Evolutionary conservation across 2,329 filamentous ascomycete species (phyloP), one percentile per base, ranked within the genome.

Genomic region (Cercospora zeae-maydis): DNA sequence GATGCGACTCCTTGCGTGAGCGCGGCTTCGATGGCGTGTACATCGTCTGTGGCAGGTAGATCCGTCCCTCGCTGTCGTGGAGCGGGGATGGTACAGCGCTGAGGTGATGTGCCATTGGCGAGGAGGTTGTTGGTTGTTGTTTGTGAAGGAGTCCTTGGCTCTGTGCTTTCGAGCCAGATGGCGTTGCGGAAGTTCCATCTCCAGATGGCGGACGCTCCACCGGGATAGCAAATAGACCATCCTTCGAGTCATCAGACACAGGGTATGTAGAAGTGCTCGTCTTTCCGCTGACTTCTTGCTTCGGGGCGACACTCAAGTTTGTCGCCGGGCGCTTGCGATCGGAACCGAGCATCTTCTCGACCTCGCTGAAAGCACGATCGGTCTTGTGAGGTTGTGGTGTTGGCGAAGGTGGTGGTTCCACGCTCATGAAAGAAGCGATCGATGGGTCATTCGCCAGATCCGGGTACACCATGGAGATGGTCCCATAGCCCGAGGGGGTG

Each of bases 41-140:
- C n/a, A 54, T 63, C 6, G 65, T 66, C 13, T 61, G 52, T 33
- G 68, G 70, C 31, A 71, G 60, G 24, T 47, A 62, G 13, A 27
- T 21, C 49, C 58, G 53, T 16, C 58, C 58, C 13, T 51, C 51
- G 13, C 27, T 51, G 49, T 66, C 62, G 8, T 69, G 65, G 31
- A 74, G 62, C 11, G 72, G 72, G 2, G 68, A 71, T 5, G 72
- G 72, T 58, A 69, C 64, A 1, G 72, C 72, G 57, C 72, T 74
- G 3, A 66, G 67, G 51, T 70, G 63, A 36, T 64, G 63, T 58
- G 54, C 64, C 42, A 64, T 59, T n/a, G 69, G 68, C 33, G 67
- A 70, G 47, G 34, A 16, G 34, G 14, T 34, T 19, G 24, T 19
- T 19, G 16, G n/a, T 39, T 57, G 30, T 21, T 27, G 39, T 21